Evolutionary conservation across 2,329 filamentous ascomycete species (phyloP).

Genomic region (Volutella citrinella): DNA sequence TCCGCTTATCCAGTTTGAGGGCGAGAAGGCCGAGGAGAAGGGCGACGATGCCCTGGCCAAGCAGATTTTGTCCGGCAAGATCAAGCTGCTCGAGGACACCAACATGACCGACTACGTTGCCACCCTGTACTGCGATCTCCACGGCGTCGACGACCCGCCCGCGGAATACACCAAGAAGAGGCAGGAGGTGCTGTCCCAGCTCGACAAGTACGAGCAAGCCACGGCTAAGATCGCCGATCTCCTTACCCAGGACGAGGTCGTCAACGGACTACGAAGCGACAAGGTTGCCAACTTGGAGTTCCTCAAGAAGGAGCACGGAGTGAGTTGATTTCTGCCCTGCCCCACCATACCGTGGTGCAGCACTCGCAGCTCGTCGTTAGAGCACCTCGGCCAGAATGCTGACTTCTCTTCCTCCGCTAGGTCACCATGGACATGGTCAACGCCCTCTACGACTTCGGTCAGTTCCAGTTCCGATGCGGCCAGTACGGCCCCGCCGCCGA

Average conservation of each 20-base stretch:
- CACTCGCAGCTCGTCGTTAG: too few species aligned
- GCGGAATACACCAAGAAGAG: conserved; percentile 86
- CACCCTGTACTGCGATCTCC: conserved; percentile 83
- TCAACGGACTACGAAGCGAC: conserved; percentile 87
- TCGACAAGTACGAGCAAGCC: conserved; percentile 82
- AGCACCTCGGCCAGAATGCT: too few species aligned
- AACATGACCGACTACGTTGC: conserved; percentile 99
- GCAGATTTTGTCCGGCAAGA: conserved; percentile 82
- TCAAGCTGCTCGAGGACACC: conserved; percentile 90
- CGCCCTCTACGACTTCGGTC: conserved; percentile 90
- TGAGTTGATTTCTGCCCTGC: conserved; percentile 40
- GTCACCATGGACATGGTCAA: conserved; percentile 95
- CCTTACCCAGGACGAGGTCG: conserved; percentile 82
- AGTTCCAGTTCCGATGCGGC: conserved; percentile 97
- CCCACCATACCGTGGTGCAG: conserved; percentile 2
- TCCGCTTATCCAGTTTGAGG: conserved; percentile 89
- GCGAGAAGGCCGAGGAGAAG: conserved; percentile 76
- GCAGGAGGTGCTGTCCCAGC: conserved; percentile 78
- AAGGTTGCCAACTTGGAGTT: conserved; percentile 99
- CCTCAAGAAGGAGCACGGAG: conserved; percentile 92
- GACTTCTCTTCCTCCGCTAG: too few species aligned
- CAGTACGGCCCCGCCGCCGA: conserved; percentile 89
- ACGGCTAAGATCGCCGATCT: conserved; percentile 86
- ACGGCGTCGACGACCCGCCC: conserved; percentile 74
- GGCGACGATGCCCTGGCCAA: conserved; percentile 55